phyloP scores from a whole-genome alignment of 202 grass and related monocot species.

The Panicum hallii region DNA sequence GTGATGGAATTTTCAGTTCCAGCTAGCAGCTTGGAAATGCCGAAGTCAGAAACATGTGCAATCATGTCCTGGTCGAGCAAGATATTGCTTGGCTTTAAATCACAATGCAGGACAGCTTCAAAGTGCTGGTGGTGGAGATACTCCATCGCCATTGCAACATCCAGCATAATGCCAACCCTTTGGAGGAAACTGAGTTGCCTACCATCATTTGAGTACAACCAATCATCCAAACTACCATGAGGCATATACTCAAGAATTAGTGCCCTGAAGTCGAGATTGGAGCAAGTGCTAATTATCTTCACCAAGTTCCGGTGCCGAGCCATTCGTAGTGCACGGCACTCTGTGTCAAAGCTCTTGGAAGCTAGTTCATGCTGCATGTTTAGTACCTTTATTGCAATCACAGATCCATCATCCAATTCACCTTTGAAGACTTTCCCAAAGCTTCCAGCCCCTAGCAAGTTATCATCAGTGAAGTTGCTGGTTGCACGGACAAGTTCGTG shows the following conservation, averaged over 20 bases:
- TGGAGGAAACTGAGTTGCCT: conserved; percentile 48
- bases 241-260: conserved; percentile 73
- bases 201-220: conserved; percentile 56
- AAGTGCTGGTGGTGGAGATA: conserved; percentile 62
- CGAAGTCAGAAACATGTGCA: conserved; percentile 67
- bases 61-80: conserved; percentile 64
- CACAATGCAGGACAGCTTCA: conserved; percentile 65
- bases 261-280: conserved; percentile 66
- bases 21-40: conserved; percentile 59
- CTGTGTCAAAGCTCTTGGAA: conserved; percentile 58
- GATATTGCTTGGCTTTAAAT: conserved; percentile 71
- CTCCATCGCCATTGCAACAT: conserved; percentile 65
- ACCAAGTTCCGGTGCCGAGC: conserved; percentile 64
- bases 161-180: conserved; percentile 56
- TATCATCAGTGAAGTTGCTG: conserved; percentile 59
- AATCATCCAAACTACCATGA: conserved; percentile 59
- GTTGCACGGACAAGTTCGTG: conserved; percentile 64
- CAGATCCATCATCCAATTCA: conserved; percentile 49
- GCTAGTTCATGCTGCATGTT: conserved; percentile 45
- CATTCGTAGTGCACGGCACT: conserved; percentile 55
- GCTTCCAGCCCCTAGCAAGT: conserved; percentile 56
- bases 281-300: conserved; percentile 61
- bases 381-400: conserved; percentile 59
- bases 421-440: conserved; percentile 69
- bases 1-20: conserved; percentile 43